Base-by-base conservation (phyloP, 2,329 filamentous ascomycete species). In the Fulvia fulva region DNA sequence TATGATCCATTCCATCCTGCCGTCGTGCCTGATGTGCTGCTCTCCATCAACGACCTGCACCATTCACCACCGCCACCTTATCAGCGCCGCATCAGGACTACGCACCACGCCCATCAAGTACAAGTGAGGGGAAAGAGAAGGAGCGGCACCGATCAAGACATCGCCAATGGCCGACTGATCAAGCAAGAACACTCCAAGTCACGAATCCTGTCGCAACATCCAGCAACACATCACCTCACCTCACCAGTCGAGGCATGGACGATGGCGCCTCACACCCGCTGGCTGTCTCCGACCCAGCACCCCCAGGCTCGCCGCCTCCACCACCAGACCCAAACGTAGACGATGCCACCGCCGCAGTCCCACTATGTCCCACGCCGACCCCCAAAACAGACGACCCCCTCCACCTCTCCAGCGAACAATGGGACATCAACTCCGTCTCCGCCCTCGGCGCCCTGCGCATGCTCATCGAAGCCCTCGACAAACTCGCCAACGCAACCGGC, bases 381-480 rank as follows among this genome's bases (percentile, higher is more conserved):
- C 51, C 55, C 44, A 63, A 62, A 49, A 68, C 66, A 26, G 69
- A 74, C 57, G 57, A 65, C 32, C 65, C 70, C 2, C 58, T 71
- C 41, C 55, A 61, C 34, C 65, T 73, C 34, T 58, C 67, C 26
- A 66, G 63, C 57, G 74, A 75, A 51, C 71, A 76, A 43, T 81
- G 89, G 73, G 87, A 91, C 71, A 82, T 96, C 61, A 89, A 89
- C 75, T 83, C 83, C 53, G 81, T 97, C 59, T 78, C 85, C 0
- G 85, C 91, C 3, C 80, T 87, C 53, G 86, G 86, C 1, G 92
- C 92, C 5, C 82, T 97, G 69, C 89, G 87, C 69, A 78, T 96
- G 63, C 82, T 97, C n/a, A 87, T 87, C 65, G 81, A 84, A 41
- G 73, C 75, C 12, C 68, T 80, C 16, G 70, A 77, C 67, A 81